Conservation (phyloP, 495 filamentous ascomycete genomes). For the Neurospora sublineolata region DNA sequence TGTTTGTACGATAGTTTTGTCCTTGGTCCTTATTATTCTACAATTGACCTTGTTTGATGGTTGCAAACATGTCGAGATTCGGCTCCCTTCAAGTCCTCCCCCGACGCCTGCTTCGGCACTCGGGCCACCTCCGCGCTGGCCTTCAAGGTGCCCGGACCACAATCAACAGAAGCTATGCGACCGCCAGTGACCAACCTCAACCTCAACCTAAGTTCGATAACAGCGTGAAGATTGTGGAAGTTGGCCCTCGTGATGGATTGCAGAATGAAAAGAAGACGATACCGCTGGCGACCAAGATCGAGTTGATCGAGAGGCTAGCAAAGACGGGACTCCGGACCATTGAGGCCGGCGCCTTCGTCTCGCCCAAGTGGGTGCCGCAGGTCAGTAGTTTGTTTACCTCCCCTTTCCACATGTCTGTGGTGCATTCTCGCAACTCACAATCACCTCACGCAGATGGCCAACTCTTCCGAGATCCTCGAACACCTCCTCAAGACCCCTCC, state of each 20-base stretch:
- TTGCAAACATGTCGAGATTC: conserved; percentile 12
- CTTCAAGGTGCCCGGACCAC: conserved; percentile 1
- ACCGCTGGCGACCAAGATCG: conserved; percentile 69
- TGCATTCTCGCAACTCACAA: background rate
- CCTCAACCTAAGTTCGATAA: conserved; percentile 28
- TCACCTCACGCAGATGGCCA: conserved; percentile 61
- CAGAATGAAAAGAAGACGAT: conserved; percentile 91
- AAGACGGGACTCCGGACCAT: conserved; percentile 76
- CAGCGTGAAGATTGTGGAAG: conserved; percentile 68
- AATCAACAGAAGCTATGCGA: conserved; percentile 23
- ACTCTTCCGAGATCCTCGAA: conserved; percentile 71
- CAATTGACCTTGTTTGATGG: background rate
- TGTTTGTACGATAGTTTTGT: background rate
- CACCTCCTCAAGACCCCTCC: conserved; percentile 61
- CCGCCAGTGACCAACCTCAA: conserved; percentile 21
- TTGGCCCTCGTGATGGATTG: conserved; percentile 85
- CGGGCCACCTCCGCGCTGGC: background rate
- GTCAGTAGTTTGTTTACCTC: conserved; percentile 32
- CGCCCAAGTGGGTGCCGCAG: conserved; percentile 97
- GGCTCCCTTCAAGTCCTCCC: conserved; percentile 11
- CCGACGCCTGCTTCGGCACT: background rate
- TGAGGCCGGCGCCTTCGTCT: conserved; percentile 90
- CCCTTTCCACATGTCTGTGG: background rate
- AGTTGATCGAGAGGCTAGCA: conserved; percentile 70
- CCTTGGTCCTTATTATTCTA: background rate